These are phyloP conservation scores for Rhodotorula sp. DNA, from an alignment of 1,284 basidiomycete genomes.

Conservation along the genomic window DNA sequence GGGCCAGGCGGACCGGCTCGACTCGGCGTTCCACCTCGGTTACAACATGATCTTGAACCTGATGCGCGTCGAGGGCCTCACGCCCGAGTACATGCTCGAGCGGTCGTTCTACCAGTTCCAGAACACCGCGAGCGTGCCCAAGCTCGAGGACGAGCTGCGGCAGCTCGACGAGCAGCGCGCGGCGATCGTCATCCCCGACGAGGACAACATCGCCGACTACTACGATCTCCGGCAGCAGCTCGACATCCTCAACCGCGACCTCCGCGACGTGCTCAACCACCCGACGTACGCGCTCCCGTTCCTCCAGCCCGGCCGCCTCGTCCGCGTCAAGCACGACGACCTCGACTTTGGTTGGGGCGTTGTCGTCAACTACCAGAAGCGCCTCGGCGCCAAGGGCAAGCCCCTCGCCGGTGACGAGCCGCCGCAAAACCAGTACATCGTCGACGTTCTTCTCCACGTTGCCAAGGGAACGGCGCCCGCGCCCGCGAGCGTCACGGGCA, in stretches of 20 bases:
- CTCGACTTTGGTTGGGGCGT: constrained; percentile 96
- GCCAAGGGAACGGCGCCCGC: constrained; percentile 66
- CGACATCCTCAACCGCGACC: constrained; percentile 80
- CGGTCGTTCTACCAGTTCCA: constrained; percentile 99
- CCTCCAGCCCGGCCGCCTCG: constrained; percentile 85
- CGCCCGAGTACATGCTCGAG: constrained; percentile 97
- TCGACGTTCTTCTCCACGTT: constrained; percentile 90
- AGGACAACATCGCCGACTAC: constrained; percentile 82
- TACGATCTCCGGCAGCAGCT: constrained; percentile 89
- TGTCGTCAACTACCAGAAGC: constrained; percentile 88
- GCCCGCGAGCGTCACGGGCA: constrained; percentile 58
- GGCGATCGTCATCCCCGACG: constrained; percentile 74
- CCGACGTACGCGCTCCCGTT: constrained; percentile 92
- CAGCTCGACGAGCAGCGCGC: constrained; percentile 71
- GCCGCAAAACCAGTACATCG: constrained; percentile 86
- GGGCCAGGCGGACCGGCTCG: constrained; percentile 93
- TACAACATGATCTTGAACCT: constrained; percentile 99
- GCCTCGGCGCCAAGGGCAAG: constrained; percentile 51
- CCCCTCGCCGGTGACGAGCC: constrained; percentile 65
- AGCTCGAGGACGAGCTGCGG: constrained; percentile 79
- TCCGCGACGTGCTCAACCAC: constrained; percentile 89
- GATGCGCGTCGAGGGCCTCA: constrained; percentile 98
- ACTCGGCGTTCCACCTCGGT: constrained; percentile 97
- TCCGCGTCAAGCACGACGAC: constrained; percentile 82
- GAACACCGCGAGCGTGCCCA: constrained; percentile 83